Conservation (phyloP, 2,329 filamentous ascomycete genomes). For the Hyphodiscus sp. region DNA sequence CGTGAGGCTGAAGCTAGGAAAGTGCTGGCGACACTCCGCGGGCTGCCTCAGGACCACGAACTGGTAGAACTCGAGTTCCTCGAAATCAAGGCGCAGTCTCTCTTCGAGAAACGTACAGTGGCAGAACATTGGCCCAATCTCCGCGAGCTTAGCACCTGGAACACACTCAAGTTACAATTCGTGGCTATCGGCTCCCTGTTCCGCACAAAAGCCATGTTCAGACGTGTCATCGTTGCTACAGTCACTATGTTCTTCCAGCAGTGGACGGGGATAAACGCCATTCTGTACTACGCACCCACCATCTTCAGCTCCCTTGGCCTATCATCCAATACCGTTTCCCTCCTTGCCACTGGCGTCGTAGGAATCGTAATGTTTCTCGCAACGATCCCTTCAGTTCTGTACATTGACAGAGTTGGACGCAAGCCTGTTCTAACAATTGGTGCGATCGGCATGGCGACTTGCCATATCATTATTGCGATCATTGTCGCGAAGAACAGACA, state of each 20-base stretch:
- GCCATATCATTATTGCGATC: constrained; percentile 65
- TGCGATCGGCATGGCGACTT: constrained; percentile 60
- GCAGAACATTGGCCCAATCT: constrained; percentile 63
- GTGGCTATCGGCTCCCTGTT: constrained; percentile 61
- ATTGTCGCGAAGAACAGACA: constrained; percentile 60
- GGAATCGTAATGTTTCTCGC: constrained; percentile 64
- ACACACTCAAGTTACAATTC: constrained; percentile 63
- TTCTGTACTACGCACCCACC: constrained; percentile 39
- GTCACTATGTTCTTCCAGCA: constrained; percentile 58
- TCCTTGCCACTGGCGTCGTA: constrained; percentile 65
- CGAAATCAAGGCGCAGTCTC: constrained; percentile 73
- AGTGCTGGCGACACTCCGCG: constrained; percentile 58
- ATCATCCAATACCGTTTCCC: constrained; percentile 40
- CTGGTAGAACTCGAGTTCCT: constrained; percentile 69
- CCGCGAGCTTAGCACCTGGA: constrained; percentile 51
- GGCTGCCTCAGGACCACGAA: constrained; percentile 54
- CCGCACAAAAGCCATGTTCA: constrained; percentile 59
- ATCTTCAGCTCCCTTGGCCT: constrained; percentile 43
- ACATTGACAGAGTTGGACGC: constrained; percentile 57
- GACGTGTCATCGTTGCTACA: constrained; percentile 56
- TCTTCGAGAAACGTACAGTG: constrained; percentile 69
- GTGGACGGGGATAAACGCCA: constrained; percentile 40
- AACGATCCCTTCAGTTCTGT: constrained; percentile 61
- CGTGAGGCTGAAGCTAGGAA: constrained; percentile 61
- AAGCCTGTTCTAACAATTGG: constrained; percentile 57